phyloP scores from a whole-genome alignment of 2,329 filamentous ascomycete species.

The Neonectria neomacrospora region DNA sequence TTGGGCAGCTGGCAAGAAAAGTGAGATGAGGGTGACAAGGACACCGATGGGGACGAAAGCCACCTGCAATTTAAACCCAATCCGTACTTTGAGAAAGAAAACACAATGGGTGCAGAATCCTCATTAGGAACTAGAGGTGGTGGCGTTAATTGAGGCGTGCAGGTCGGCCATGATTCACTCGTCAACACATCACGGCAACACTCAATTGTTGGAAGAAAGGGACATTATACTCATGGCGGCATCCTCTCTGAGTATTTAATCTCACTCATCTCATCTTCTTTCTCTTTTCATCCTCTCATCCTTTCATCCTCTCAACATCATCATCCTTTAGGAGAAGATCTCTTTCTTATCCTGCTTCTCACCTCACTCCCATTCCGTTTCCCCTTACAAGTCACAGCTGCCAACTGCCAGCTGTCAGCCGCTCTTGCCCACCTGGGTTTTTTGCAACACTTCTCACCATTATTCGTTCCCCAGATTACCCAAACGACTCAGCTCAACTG shows the following conservation, averaged over 20 bases:
- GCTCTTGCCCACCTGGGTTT: neutral
- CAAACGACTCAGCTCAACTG: neutral
- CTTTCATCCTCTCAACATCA: neutral
- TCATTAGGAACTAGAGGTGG: neutral
- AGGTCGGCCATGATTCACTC: neutral
- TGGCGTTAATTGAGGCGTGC: neutral
- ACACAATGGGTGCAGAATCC: neutral
- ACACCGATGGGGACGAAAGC: neutral
- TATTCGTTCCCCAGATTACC: neutral
- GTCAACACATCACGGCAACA: neutral
- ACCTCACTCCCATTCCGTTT: neutral
- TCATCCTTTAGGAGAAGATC: neutral
- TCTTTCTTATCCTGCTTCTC: neutral
- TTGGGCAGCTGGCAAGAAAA: neutral
- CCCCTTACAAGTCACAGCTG: neutral
- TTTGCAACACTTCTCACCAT: neutral
- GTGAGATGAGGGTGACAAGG: neutral
- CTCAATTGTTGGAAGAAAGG: neutral
- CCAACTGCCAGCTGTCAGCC: neutral
- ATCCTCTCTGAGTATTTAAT: neutral
- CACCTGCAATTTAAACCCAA: neutral
- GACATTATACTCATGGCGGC: neutral
- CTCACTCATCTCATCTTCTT: neutral
- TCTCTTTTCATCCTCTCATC: neutral
- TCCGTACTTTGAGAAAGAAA: neutral